Conservation (phyloP, 2,329 filamentous ascomycete species). For the Arachnomyces sp. region DNA sequence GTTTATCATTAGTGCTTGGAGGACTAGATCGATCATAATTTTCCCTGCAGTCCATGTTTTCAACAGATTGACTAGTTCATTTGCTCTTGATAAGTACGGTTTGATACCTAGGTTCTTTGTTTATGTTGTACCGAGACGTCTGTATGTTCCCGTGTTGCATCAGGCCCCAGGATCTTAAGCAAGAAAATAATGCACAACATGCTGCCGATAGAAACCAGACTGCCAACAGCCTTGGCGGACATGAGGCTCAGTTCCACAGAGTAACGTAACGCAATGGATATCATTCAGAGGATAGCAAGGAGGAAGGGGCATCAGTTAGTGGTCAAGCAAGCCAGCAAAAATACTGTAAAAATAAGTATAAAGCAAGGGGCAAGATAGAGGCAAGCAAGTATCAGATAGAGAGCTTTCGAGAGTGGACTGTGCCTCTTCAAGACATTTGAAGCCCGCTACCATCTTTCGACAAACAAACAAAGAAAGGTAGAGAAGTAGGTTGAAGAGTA, state of each 20-base stretch:
- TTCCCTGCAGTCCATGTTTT: not conserved
- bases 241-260: slow-evolving; percentile 29
- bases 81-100: slow-evolving; percentile 2
- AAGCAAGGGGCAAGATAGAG: not conserved
- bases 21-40: slow-evolving; percentile 5
- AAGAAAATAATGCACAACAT: no score
- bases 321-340: not conserved
- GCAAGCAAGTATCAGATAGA: not conserved
- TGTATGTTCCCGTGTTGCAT: slow-evolving; percentile 27
- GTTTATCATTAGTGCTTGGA: not conserved
- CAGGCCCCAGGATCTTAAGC: slow-evolving; percentile 13
- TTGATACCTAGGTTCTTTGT: slow-evolving; percentile 17
- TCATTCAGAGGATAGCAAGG: no score
- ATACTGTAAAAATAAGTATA: slow-evolving; percentile 1
- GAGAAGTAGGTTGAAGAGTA: not conserved
- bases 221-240: slow-evolving; percentile 18
- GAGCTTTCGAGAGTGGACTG: not conserved
- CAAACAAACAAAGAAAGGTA: slow-evolving; percentile 6
- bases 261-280: slow-evolving; percentile 30
- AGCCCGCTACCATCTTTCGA: not conserved
- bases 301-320: not conserved
- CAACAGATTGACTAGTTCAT: not conserved
- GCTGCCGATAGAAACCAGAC: slow-evolving; percentile 16
- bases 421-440: not conserved
- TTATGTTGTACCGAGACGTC: slow-evolving; percentile 23